These are phyloP conservation scores for Inga laurina DNA, from an alignment of 306 rosid genomes.

Conservation along the genomic window DNA sequence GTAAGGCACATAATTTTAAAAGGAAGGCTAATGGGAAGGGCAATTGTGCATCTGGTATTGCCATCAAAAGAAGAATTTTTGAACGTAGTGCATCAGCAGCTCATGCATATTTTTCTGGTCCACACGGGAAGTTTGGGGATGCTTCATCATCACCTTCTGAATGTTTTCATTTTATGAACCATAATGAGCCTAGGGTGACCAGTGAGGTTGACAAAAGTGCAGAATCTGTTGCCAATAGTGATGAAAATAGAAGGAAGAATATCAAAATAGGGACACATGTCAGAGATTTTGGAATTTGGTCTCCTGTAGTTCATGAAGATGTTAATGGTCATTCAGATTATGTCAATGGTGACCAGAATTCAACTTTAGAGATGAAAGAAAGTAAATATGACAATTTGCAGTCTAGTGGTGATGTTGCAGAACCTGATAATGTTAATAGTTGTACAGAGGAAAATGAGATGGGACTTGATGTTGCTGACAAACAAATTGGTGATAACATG, in stretches of 20 bases:
- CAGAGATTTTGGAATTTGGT: conserved; percentile 33
- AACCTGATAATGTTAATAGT: conserved; percentile 34
- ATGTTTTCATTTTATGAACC: conserved; percentile 40
- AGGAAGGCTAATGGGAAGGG: conserved; percentile 67
- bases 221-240: conserved; percentile 37
- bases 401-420: conserved; percentile 36
- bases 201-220: conserved; percentile 47
- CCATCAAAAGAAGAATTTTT: conserved; percentile 72
- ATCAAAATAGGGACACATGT: conserved; percentile 29
- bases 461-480: conserved; percentile 34
- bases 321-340: conserved; percentile 33
- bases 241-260: conserved; percentile 27
- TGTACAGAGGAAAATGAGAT: conserved; percentile 37
- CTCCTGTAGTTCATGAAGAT: conserved; percentile 37
- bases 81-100: conserved; percentile 76
- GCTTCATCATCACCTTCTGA: conserved; percentile 44
- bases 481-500: conserved; percentile 33
- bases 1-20: conserved; percentile 54
- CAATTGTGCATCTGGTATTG: conserved; percentile 45
- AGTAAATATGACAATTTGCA: conserved; percentile 36
- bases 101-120: conserved; percentile 56
- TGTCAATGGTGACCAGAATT: conserved; percentile 31
- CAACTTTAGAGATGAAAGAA: conserved; percentile 32
- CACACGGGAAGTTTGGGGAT: conserved; percentile 48
- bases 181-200: conserved; percentile 43